Evolutionary conservation across 1,284 basidiomycete species (phyloP).

Genomic region (Rhodotorula sp.): DNA sequence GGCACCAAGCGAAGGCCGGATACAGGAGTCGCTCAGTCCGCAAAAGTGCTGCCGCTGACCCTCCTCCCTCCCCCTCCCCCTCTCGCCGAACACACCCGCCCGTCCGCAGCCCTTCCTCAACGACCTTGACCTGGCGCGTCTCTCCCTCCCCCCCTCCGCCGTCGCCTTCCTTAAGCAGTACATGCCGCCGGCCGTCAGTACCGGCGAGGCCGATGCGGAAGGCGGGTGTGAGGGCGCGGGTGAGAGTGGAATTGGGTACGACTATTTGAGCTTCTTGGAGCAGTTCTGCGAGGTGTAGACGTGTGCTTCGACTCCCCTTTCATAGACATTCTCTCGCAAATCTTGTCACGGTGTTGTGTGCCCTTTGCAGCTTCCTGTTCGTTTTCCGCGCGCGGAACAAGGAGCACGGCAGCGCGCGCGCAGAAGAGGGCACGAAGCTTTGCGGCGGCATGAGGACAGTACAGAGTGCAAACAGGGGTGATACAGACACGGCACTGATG

Average conservation of each 20-base stretch:
- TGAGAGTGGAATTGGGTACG: constrained; percentile 5
- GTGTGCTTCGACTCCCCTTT: neutral
- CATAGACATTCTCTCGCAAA: constrained; percentile 12
- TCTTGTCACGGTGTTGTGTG: neutral
- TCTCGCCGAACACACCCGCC: neutral
- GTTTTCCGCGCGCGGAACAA: too few species aligned
- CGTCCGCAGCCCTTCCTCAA: constrained; percentile 78
- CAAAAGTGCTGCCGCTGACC: too few species aligned
- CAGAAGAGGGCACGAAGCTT: too few species aligned
- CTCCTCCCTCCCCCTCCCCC: neutral
- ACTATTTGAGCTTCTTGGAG: constrained; percentile 31
- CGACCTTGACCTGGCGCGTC: constrained; percentile 85
- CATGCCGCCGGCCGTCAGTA: constrained; percentile 2
- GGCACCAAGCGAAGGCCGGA: too few species aligned
- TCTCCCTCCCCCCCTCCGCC: constrained; percentile 74
- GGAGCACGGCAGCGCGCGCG: too few species aligned
- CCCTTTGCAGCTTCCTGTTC: too few species aligned
- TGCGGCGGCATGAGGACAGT: too few species aligned
- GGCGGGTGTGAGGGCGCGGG: accelerated
- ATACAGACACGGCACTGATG: too few species aligned
- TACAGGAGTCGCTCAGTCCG: too few species aligned
- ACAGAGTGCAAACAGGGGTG: too few species aligned
- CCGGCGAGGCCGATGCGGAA: neutral
- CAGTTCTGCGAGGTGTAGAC: constrained; percentile 9
- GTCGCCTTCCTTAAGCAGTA: constrained; percentile 69